These are phyloP conservation scores for Arthrobotrys conoides DNA, from an alignment of 2,329 filamentous ascomycete genomes.

Conservation along the genomic window DNA sequence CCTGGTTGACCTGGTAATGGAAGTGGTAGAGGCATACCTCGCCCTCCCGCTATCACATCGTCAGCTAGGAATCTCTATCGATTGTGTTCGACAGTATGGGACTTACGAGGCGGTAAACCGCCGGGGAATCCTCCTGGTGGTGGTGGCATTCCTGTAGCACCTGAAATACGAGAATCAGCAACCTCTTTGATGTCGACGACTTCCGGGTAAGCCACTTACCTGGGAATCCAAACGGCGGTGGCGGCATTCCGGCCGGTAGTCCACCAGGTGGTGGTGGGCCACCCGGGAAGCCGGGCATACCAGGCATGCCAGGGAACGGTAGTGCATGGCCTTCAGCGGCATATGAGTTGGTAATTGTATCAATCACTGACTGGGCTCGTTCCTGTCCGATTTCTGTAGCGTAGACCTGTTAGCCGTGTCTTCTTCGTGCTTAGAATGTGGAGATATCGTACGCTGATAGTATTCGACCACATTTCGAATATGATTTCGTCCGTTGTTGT, in stretches of 20 bases:
- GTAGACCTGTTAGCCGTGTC: conserved; percentile 20
- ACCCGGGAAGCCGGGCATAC: conserved; percentile 85
- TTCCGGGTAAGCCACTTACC: conserved; percentile 67
- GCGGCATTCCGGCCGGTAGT: conserved; percentile 66
- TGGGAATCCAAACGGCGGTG: conserved; percentile 76
- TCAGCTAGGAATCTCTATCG: background rate
- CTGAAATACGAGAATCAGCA: conserved; percentile 10
- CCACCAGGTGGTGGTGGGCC: conserved; percentile 69
- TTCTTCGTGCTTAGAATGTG: background rate
- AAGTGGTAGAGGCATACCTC: conserved; percentile 60
- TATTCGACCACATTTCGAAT: conserved; percentile 98
- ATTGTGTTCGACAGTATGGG: background rate
- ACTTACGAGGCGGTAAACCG: conserved; percentile 66
- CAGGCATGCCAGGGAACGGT: conserved; percentile 66
- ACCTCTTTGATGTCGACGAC: conserved; percentile 9
- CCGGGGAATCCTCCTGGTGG: conserved; percentile 55
- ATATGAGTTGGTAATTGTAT: conserved; percentile 96
- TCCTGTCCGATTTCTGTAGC: conserved; percentile 91
- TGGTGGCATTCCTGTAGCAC: conserved; percentile 51
- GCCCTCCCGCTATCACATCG: conserved; percentile 39
- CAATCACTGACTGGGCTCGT: conserved; percentile 97
- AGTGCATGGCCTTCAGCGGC: conserved; percentile 87
- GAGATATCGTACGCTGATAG: conserved; percentile 82
- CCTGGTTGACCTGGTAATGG: conserved; percentile 57
- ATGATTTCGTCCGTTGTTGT: conserved; percentile 97